Conservation (phyloP, 441 rosid genomes). For the Rhodomyrtus psidioides region DNA sequence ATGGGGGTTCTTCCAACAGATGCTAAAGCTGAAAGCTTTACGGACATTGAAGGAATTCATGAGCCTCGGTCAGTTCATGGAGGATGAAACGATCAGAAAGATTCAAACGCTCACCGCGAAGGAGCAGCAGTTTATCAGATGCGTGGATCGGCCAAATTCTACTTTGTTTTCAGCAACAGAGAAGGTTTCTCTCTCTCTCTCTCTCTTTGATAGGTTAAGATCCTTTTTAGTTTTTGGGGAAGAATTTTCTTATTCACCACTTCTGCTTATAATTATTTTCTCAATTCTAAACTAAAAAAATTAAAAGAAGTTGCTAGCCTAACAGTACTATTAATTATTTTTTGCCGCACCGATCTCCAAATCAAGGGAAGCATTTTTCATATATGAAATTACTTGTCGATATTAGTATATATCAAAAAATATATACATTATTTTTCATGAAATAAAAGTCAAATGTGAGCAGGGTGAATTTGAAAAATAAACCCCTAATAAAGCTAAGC, state of each 20-base stretch:
- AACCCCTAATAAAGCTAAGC: not conserved
- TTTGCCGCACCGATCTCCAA: no score
- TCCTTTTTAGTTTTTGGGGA: not conserved
- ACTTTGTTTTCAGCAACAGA: no score
- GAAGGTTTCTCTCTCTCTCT: not conserved
- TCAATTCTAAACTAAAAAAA: not conserved
- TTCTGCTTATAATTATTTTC: not conserved
- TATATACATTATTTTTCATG: not conserved
- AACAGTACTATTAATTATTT: no score
- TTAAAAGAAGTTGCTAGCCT: no score
- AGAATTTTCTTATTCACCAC: not conserved
- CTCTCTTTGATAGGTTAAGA: not conserved
- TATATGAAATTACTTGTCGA: not conserved
- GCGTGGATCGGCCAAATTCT: not conserved
- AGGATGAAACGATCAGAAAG: not conserved
- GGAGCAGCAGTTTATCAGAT: not conserved
- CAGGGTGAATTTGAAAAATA: not conserved
- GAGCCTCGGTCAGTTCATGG: not conserved
- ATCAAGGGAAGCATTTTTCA: no score
- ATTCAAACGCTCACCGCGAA: not conserved
- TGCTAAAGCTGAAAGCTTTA: constrained; percentile 23
- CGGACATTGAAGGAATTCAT: constrained; percentile 18
- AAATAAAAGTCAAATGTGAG: not conserved
- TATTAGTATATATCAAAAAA: not conserved
- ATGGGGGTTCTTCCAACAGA: constrained; percentile 18